phyloP scores from a whole-genome alignment of 345 rosid genomes.

The Eucalyptus fibrosa region DNA sequence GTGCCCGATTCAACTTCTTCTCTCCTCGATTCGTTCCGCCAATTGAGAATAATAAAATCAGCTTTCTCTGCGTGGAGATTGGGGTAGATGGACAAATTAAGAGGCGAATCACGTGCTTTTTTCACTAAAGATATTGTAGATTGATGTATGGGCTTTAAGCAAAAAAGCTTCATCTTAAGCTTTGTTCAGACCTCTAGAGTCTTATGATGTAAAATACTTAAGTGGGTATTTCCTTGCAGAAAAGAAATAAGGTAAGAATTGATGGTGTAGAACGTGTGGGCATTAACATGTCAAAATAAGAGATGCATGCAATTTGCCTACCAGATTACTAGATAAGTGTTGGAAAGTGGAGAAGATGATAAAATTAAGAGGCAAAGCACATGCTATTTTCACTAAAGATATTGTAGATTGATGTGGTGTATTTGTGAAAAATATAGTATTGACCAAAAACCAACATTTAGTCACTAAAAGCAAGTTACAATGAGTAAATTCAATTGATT shows the following conservation, averaged over 20 bases:
- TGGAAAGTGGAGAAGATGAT: not conserved
- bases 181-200: no score
- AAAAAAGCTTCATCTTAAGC: no score
- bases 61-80: not conserved
- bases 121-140: not conserved
- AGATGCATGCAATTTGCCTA: no score
- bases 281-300: no score
- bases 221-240: fast-evolving
- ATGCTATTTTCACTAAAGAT: not conserved
- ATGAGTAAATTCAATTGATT: not conserved
- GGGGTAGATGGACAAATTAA: not conserved
- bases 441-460: not conserved
- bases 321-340: no score
- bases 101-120: not conserved
- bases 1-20: not conserved
- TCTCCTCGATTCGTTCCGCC: not conserved
- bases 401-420: not conserved
- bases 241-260: no score
- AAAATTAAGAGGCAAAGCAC: not conserved
- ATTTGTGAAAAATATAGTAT: not conserved
- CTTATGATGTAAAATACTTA: no score
- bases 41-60: not conserved
- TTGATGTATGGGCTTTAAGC: not conserved
- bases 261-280: no score
- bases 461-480: not conserved